Evolutionary conservation across 106 monocot genomes (phyloP).

Genomic region (Dendrobium catenatum): DNA sequence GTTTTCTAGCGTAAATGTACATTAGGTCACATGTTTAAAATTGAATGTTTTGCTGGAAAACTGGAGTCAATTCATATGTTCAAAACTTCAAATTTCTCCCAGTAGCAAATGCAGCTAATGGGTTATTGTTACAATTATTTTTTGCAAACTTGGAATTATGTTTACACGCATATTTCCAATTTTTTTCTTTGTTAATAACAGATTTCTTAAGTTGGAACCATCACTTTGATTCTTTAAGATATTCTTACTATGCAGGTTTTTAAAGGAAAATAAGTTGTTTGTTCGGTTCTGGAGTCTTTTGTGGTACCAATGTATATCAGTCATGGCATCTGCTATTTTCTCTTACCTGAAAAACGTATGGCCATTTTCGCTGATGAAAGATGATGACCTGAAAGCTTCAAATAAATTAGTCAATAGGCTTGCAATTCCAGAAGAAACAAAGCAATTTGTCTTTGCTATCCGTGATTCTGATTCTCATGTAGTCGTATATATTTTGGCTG

Average conservation of each 20-base stretch:
- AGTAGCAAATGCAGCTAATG: too few relatives aligned
- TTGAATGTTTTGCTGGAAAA: too few relatives aligned
- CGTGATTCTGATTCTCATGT: slow-evolving; percentile 31
- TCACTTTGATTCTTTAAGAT: background rate
- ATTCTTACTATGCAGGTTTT: background rate
- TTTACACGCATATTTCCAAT: background rate
- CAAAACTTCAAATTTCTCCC: too few relatives aligned
- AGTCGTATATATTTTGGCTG: slow-evolving; percentile 60
- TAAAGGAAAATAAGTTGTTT: background rate
- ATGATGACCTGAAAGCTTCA: slow-evolving; percentile 67
- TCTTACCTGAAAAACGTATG: slow-evolving; percentile 34
- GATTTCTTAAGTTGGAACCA: background rate
- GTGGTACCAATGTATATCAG: slow-evolving; percentile 4
- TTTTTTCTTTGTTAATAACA: background rate
- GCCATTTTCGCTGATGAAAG: slow-evolving; percentile 60
- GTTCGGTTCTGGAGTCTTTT: background rate
- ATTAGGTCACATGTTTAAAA: too few relatives aligned
- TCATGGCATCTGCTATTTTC: slow-evolving; percentile 34
- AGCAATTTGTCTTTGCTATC: slow-evolving; percentile 69
- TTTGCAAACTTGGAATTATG: too few relatives aligned
- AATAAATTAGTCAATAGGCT: slow-evolving; percentile 39
- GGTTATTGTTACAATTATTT: too few relatives aligned
- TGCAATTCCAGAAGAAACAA: slow-evolving; percentile 62
- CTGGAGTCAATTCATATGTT: too few relatives aligned
- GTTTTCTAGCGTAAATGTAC: too few relatives aligned